Base-by-base conservation (phyloP, 768 basidiomycete genomes). In the Agaricus subrufescens region DNA sequence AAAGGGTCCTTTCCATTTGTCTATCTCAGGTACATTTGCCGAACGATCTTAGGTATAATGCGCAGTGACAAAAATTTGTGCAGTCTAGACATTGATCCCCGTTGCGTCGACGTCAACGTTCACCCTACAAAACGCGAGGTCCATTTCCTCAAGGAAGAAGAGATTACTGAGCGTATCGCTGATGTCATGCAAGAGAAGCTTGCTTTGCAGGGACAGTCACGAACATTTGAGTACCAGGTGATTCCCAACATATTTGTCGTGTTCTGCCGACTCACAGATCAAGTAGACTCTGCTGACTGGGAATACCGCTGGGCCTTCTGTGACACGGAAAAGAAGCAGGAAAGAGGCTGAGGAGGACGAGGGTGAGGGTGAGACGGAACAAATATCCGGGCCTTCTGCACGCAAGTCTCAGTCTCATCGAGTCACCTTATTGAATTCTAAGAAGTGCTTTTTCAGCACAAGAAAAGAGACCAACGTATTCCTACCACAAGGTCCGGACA, bases 121-220 rank as follows among this genome's bases (percentile, higher is more conserved):
- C 95, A 98, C 66, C 97, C 96, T 0, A 98, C 97, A 2, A 99
- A 99, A 68, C 88, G 90, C 45, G 95, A 98, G 67, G 94, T 98
- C 1, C 91, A 94, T 61, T 98, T 98, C 64, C 69, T 98, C 48
- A 84, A 97, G 59, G 94, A 98, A 67, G 96, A 98, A 51, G 75
- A 72, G 12, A 91, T 98, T 63, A 86, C 86, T 5, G 85, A 91
- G 60, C 75, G 75, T 7, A 84, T 98, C 45, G 83, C 87, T 12
- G 84, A 89, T 63, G 77, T 77, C 1, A 75, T 98, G 2, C 89
- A 92, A 60, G 70, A 79, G 45, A 75, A 73, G n/a, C 71, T 94
- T 11, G 75, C 81, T 43, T 79, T 73, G 29, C 79, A 86, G 60
- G 83, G 79, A 58, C 77, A 87, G 54, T 87, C 86, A n/a, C 73